A percentile compares a stretch with the other conserved stretches of the same genome.
phyloP scores from a whole-genome alignment of 768 basidiomycete genomes.

The Pisolithus sp. region DNA sequence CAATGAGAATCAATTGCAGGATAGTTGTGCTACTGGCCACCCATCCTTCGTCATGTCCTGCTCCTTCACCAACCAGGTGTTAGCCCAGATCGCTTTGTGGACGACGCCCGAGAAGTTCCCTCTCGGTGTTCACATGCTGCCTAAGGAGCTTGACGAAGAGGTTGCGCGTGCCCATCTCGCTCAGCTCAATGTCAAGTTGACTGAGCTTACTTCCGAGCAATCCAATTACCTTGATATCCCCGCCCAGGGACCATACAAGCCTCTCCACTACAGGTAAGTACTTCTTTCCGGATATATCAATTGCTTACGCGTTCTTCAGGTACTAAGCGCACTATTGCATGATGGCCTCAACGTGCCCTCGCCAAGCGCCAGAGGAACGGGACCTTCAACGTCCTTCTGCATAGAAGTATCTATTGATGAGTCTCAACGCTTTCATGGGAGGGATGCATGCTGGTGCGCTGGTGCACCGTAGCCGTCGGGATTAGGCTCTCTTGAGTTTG shows the following conservation, averaged over 20 bases:
- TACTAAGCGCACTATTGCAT: constrained; percentile 25
- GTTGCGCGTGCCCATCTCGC: constrained; percentile 94
- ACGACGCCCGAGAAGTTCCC: constrained; percentile 88
- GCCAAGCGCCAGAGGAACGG: constrained; percentile 46
- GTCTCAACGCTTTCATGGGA: constrained; percentile 34
- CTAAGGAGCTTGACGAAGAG: constrained; percentile 98
- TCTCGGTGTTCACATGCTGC: constrained; percentile 96
- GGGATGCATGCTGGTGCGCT: background rate
- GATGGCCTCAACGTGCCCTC: constrained; percentile 80
- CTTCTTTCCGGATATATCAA: background rate
- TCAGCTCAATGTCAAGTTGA: constrained; percentile 92
- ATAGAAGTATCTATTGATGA: constrained; percentile 45
- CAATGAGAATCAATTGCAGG: constrained; percentile 6
- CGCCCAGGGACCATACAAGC: constrained; percentile 72
- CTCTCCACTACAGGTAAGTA: constrained; percentile 57
- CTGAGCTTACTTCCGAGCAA: constrained; percentile 64
- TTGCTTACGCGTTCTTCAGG: constrained; percentile 13
- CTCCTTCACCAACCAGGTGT: constrained; percentile 97
- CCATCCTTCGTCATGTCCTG: constrained; percentile 99
- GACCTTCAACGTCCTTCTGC: constrained; percentile 62
- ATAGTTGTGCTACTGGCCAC: constrained; percentile 92
- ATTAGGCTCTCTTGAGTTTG: background rate
- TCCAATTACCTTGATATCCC: constrained; percentile 91
- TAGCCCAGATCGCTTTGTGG: constrained; percentile 98
- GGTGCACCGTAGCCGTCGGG: no score